Evolutionary conservation across 2,329 filamentous ascomycete species (phyloP).

Genomic region (Didymella glomerata): DNA sequence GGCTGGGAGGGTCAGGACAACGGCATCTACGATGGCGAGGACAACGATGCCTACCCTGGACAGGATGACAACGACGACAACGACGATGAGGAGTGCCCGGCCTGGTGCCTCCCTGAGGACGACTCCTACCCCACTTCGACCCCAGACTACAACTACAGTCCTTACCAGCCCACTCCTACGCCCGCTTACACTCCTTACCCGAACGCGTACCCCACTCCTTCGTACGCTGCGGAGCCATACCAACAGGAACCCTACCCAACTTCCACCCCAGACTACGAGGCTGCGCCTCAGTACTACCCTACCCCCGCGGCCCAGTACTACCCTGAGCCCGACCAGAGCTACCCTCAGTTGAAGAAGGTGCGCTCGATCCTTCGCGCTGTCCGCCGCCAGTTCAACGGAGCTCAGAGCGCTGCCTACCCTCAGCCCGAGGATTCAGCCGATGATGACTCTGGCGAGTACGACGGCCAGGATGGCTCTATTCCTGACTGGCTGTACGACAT

Average conservation of each 20-base stretch:
- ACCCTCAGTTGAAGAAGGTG: conserved; percentile 18
- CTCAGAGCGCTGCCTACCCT: not conserved
- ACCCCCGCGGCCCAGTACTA: not conserved
- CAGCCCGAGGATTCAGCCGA: conserved; percentile 14
- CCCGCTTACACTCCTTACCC: not conserved
- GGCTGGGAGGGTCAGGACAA: conserved; percentile 24
- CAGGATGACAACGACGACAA: not conserved
- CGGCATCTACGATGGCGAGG: conserved; percentile 24
- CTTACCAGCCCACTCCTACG: conserved; percentile 8
- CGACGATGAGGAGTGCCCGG: conserved; percentile 25
- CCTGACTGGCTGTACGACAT: conserved; percentile 26
- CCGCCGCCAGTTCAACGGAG: conserved; percentile 9
- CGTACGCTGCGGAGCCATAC: not conserved
- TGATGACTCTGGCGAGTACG: conserved; percentile 16
- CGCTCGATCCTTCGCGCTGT: conserved; percentile 16
- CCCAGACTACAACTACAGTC: conserved; percentile 9
- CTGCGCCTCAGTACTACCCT: conserved; percentile 14
- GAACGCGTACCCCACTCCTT: not conserved
- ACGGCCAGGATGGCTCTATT: conserved; percentile 20
- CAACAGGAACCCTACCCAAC: conserved; percentile 2
- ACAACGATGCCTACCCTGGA: conserved; percentile 7
- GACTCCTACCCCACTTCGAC: conserved; percentile 14
- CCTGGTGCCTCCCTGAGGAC: conserved; percentile 21
- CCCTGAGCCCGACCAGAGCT: conserved; percentile 8
- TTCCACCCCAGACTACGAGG: not conserved